Base-by-base conservation (phyloP, 371 early-diverging fungal species). In the Lichtheimia corymbifera region DNA sequence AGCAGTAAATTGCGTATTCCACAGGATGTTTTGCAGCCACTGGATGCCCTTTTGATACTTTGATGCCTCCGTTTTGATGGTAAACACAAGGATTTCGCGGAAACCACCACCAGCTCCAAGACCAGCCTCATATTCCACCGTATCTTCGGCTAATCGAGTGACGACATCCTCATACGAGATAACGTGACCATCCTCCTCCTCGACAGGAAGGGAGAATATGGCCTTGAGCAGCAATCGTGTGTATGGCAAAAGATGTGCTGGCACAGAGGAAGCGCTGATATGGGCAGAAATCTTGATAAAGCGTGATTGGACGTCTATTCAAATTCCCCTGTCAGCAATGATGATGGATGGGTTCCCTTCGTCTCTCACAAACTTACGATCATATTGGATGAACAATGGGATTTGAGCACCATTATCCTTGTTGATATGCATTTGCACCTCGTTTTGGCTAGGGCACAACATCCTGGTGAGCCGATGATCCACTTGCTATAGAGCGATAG, bases 341-440 rank as follows among this genome's bases (percentile, higher is more conserved):
- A 17, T 11, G 53, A 49, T 24, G 27, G 35, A 51, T 28, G 20
- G 27, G 9, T 35, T 9, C 6, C 11, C 9, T 35, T 6, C 4
- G 11, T 22, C n/a, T n/a, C 30, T 3, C 30, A 30, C 15, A 24
- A 2, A 77, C 82, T 62, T 80, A 85, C 86, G 84, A 55, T 86
- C 87, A 64, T 70, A 86, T 61, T 88, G 87, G 41, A 87, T 82
- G 65, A 85, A 86, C 41, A 84, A 69, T 45, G 88, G 88, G 1
- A 87, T 53, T n/a, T 80, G 63, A 14, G 71, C 74, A n/a, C 43
- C 22, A 40, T 69, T 51, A 58, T 86, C 86, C 15, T 65, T 62
- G 47, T 87, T 79, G 24, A 87, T 53, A 52, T 85, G 70, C 9
- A 68, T 63, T 68, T 87, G 88, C 5, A 88, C 73, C 24, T 64